Percentiles rank a stretch among this genome's conserved stretches.
phyloP scores from a whole-genome alignment of 108 stramenopile genomes.

The Seminavis robusta region DNA sequence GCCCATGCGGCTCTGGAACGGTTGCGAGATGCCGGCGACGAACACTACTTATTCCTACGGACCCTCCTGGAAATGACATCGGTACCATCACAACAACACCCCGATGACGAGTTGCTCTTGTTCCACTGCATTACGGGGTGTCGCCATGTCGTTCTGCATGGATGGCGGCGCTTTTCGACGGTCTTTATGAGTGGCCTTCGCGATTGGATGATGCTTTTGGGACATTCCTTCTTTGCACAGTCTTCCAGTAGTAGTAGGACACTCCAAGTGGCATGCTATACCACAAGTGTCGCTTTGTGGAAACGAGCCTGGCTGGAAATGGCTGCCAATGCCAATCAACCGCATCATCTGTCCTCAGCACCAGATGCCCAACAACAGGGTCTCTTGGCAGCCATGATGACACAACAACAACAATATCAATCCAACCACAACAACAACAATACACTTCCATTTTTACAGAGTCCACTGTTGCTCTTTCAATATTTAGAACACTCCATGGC shows the following conservation, averaged over 20 bases:
- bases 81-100: slow-evolving; percentile 4
- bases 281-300: slow-evolving; percentile 63
- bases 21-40: slow-evolving; percentile 68
- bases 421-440: slow-evolving; percentile 15
- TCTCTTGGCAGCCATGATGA: not conserved
- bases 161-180: slow-evolving; percentile 41
- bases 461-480: slow-evolving; percentile 9
- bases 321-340: not conserved
- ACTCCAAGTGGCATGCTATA: slow-evolving; percentile 54
- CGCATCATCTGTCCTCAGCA: too few species aligned
- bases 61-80: slow-evolving; percentile 47
- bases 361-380: not conserved
- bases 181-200: slow-evolving; percentile 38
- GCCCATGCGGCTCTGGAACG: slow-evolving; percentile 67
- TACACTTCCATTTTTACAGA: slow-evolving; percentile 3
- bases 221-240: slow-evolving; percentile 24
- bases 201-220: slow-evolving; percentile 53
- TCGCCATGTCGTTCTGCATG: slow-evolving; percentile 57
- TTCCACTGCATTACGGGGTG: slow-evolving; percentile 79
- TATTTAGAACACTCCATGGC: slow-evolving; percentile 6
- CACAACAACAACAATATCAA: slow-evolving; percentile 2
- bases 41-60: slow-evolving; percentile 63
- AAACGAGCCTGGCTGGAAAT: slow-evolving; percentile 66
- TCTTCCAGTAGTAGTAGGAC: slow-evolving; percentile 30
- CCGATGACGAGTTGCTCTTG: slow-evolving; percentile 64